A percentile compares a stretch with the other conserved stretches of the same genome.
These are phyloP conservation scores for Kalmanozyma brasiliensis DNA, from an alignment of 1,284 basidiomycete species.

Conservation along the genomic window DNA sequence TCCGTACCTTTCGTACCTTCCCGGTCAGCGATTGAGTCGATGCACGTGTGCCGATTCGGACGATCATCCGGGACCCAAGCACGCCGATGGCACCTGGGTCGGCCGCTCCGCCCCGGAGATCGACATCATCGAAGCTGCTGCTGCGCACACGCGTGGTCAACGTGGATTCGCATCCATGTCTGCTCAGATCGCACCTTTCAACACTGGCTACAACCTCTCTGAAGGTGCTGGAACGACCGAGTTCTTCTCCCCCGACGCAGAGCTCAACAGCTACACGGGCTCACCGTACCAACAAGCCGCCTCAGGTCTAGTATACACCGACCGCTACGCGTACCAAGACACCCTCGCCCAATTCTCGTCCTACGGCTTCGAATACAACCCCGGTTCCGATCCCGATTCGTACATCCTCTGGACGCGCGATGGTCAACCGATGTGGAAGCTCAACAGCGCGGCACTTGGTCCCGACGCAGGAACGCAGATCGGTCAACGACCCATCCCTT, in stretches of 20 bases:
- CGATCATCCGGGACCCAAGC: conserved; percentile 64
- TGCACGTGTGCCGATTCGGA: conserved; percentile 58
- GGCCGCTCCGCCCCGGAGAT: conserved; percentile 84
- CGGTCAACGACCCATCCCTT: conserved; percentile 78
- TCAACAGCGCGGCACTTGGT: conserved; percentile 78
- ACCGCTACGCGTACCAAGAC: conserved; percentile 52
- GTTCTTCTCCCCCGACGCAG: conserved; percentile 32
- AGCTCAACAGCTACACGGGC: conserved; percentile 61
- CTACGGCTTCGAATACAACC: conserved; percentile 75
- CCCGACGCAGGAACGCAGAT: conserved; percentile 77
- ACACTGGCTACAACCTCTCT: conserved; percentile 68
- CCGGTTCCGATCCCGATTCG: conserved; percentile 30
- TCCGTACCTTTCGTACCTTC: conserved; percentile 53
- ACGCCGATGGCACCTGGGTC: conserved; percentile 55
- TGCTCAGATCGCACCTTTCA: conserved; percentile 62
- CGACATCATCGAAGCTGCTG: conserved; percentile 78
- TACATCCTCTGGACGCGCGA: conserved; percentile 56
- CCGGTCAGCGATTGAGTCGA: conserved; percentile 60
- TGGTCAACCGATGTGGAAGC: conserved; percentile 62
- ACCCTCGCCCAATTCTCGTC: conserved; percentile 33
- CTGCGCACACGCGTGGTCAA: conserved; percentile 48
- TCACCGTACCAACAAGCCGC: conserved; percentile 64
- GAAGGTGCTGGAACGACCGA: conserved; percentile 56
- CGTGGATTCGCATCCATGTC: conserved; percentile 60
- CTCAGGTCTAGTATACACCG: conserved; percentile 59